phyloP scores from a whole-genome alignment of 108 stramenopile genomes.

The Cyclotella choctawhatcheeana region DNA sequence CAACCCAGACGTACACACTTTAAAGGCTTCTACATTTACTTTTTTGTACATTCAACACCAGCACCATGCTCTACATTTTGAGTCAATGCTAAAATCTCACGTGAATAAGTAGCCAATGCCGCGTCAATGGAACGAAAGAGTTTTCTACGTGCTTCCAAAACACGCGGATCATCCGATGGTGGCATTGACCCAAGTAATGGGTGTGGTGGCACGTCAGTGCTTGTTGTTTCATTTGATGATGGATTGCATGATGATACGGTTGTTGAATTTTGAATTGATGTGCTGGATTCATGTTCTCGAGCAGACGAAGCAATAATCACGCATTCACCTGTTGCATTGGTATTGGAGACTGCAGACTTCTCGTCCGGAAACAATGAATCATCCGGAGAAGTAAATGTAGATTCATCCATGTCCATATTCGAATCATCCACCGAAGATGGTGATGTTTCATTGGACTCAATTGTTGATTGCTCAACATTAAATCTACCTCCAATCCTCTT shows the following conservation, averaged over 20 bases:
- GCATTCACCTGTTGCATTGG: not conserved
- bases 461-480: not conserved
- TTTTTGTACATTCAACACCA: not conserved
- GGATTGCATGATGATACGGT: too few relatives aligned
- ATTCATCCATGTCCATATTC: slow-evolving; percentile 44
- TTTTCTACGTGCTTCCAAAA: slow-evolving; percentile 33
- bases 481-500: not conserved
- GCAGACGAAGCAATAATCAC: too few relatives aligned
- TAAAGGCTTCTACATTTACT: not conserved
- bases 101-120: slow-evolving; percentile 46
- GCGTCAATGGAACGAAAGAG: slow-evolving; percentile 37
- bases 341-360: not conserved
- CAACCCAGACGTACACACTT: too few relatives aligned
- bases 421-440: slow-evolving; percentile 26
- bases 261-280: too few relatives aligned
- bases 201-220: not conserved
- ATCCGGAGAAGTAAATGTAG: slow-evolving; percentile 12
- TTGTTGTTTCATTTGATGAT: not conserved
- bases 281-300: not conserved
- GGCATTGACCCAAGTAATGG: slow-evolving; percentile 9
- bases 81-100: slow-evolving; percentile 42
- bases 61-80: not conserved
- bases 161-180: slow-evolving; percentile 37
- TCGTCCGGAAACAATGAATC: slow-evolving; percentile 3
- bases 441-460: not conserved